Conservation (phyloP, 352 stramenopile species). For the Peronospora destructor region DNA sequence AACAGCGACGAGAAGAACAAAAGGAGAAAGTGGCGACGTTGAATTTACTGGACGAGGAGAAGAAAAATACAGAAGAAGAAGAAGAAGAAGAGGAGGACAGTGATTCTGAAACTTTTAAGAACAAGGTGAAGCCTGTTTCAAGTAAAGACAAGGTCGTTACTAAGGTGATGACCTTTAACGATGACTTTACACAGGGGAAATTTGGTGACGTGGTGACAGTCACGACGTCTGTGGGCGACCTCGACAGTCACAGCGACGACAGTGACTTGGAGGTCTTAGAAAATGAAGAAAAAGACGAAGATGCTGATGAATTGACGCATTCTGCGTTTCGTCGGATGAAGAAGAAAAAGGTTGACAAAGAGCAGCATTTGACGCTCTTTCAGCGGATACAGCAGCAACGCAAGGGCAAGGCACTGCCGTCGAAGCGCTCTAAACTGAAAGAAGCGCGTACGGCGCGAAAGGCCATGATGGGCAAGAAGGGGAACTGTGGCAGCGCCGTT, state of each 20-base stretch:
- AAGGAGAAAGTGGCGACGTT: slow-evolving; percentile 58
- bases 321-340: slow-evolving; percentile 29
- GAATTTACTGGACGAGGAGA: slow-evolving; percentile 48
- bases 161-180: slow-evolving; percentile 71
- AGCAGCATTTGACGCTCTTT: slow-evolving; percentile 76
- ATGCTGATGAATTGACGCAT: slow-evolving; percentile 20
- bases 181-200: slow-evolving; percentile 78
- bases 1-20: slow-evolving; percentile 75
- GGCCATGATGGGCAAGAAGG: slow-evolving; percentile 55
- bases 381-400: slow-evolving; percentile 86
- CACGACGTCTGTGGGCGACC: slow-evolving; percentile 69
- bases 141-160: slow-evolving; percentile 32
- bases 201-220: slow-evolving; percentile 85
- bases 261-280: slow-evolving; percentile 51
- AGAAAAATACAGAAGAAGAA: slow-evolving; percentile 19
- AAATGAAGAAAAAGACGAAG: slow-evolving; percentile 36
- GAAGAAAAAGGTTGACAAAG: slow-evolving; percentile 35
- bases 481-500: slow-evolving; percentile 7
- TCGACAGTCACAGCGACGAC: slow-evolving; percentile 72
- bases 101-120: slow-evolving; percentile 25
- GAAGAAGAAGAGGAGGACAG: slow-evolving; percentile 26
- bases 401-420: slow-evolving; percentile 67
- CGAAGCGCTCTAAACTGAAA: slow-evolving; percentile 82
- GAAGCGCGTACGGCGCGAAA: slow-evolving; percentile 63
- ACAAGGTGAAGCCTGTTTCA: slow-evolving; percentile 27